A percentile compares a stretch with the other conserved stretches of the same genome.
These are phyloP conservation scores for Mollisiaceae sp. DNA, from an alignment of 2,329 filamentous ascomycete species.

Conservation along the genomic window DNA sequence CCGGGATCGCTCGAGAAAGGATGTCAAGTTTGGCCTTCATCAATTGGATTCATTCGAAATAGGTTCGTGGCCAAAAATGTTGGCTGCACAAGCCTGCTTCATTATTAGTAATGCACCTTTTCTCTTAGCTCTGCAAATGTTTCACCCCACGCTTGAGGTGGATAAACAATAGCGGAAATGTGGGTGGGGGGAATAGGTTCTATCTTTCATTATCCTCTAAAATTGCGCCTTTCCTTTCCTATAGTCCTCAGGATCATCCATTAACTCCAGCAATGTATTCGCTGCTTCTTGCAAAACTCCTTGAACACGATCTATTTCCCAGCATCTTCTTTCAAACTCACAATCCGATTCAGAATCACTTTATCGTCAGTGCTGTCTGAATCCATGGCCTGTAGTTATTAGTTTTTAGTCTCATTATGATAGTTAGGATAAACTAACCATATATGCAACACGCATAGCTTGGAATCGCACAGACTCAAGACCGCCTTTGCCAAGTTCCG, in stretches of 20 bases:
- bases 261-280: constrained; percentile 27
- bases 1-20: background rate
- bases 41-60: background rate
- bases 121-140: background rate
- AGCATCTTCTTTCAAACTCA: constrained; percentile 87
- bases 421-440: constrained; percentile 34
- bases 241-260: constrained; percentile 7
- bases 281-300: constrained; percentile 9
- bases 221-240: constrained; percentile 12
- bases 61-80: background rate
- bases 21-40: background rate
- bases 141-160: background rate
- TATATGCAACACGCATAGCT: constrained; percentile 83
- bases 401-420: background rate
- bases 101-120: background rate
- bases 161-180: background rate
- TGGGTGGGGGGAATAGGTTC: background rate
- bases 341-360: constrained; percentile 88
- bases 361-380: constrained; percentile 79
- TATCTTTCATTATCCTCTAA: constrained; percentile 1
- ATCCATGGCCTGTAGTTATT: constrained; percentile 64
- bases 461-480: constrained; percentile 87
- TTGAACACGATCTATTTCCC: constrained; percentile 56
- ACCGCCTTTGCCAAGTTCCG: constrained; percentile 62
- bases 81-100: constrained; percentile 1